Base-by-base conservation (phyloP, 2,329 filamentous ascomycete species). In the Keithomyces neogunnii region DNA sequence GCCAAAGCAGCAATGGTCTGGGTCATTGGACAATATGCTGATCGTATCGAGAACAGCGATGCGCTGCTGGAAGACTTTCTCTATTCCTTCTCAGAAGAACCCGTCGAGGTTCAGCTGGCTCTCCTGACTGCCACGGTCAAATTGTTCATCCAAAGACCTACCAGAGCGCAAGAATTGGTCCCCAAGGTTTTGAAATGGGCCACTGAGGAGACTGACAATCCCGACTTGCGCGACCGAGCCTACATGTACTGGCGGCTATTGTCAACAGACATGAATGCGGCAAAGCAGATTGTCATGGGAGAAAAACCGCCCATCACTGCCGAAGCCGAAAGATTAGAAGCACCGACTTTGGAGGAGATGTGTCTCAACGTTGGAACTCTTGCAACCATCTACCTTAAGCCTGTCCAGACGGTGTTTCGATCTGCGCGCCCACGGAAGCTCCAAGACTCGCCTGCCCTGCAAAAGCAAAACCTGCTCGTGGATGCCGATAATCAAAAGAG, bases 181-280 rank as follows among this genome's bases (percentile, higher is more conserved):
- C 93, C 92, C 1, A 90, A 90, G 62, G 92, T 97, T 2, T 75
- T 99, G 48, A 97, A 97, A 69, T 97, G 93, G 92, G 95, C 93
- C 4, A 99, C 93, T 0, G 93, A 97, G 67, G 93, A 97, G 67
- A 97, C 92, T n/a, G 93, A 99, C 65, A 96, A 99, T 68, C 93
- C 93, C 0, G 93, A 99, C 69, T 81, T 99, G 31, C 85, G 93
- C 56, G 93, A 99, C 67, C 79, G 93, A 61, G 93, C 93, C 0
- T 99, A 96, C 74, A 97, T 99, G 91, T 99, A 99, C 75, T 99
- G 93, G 93, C 88, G 93, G 4, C 78, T 99, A 11, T 78, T 99
- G 2, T 96, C 90, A 1, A 95, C 90, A 0, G 91, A 96, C 66
- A 92, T 95, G 59, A 84, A 85, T 47, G 82, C 86, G 0, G 93